Base-by-base conservation (phyloP, 2,329 filamentous ascomycete genomes). In the Colletotrichum lupini region DNA sequence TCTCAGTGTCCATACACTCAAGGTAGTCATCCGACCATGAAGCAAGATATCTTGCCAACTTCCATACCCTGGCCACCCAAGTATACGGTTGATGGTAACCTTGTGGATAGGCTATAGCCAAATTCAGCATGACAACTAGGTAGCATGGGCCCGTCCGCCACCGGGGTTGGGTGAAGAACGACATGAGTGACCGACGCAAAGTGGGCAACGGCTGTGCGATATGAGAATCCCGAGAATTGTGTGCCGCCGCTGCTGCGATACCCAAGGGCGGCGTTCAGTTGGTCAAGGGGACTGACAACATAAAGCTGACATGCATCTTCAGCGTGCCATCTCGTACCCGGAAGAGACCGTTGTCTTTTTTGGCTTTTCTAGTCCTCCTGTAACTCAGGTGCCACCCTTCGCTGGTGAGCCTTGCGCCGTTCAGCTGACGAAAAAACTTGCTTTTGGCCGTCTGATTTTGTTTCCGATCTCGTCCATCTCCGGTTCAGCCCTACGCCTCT, bases 401-500 rank as follows among this genome's bases (percentile, higher is more conserved):
- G 16, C 55, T 52, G 68, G 63, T 56, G 49, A 61, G 30, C 35
- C 32, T 57, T 11, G 64, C 57, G n/a, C 19, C 22, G 22, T 19
- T 59, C 53, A 24, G 67, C 53, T 66, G 67, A 28, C 6, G 26
- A 11, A 30, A 24, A 26, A 42, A 28, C 30, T 53, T 58, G 53
- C 58, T 19, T 28, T 28, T 5, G 32, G 46, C 63, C 6, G 53
- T 30, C 53, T 49, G 42, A 16, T 4, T 37, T 30, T 37, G 42
- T 26, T 16, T n/a, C 24, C 49, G 35, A 24, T 32, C 28, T 22
- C 32, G 22, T n/a, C 42, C 58, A 46, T 69, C 59, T 60, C 46
- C 53, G 65, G 63, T 60, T 37, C 66, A 72, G 70, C 66, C 70
- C 70, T 69, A 69, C 58, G 58, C 49, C 66, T 49, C 59, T 52